Percentiles rank a stretch among this genome's conserved stretches.
phyloP scores from a whole-genome alignment of 1,284 basidiomycete genomes.

The Entoloma clypeatum region DNA sequence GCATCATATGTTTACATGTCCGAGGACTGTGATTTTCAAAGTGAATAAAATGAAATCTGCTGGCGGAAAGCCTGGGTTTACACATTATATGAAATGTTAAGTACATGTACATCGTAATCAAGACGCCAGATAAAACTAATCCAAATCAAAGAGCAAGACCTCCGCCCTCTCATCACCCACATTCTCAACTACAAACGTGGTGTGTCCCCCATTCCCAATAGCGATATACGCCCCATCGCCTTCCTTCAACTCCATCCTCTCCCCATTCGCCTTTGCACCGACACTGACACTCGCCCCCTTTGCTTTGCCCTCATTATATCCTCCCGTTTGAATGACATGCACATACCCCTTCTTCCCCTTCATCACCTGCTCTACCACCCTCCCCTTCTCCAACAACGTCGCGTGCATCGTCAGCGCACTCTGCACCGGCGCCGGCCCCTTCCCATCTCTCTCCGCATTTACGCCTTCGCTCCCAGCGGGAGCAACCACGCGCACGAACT shows the following conservation, averaged over 20 bases:
- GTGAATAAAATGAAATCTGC: too few relatives aligned
- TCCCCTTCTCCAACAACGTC: slow-evolving; percentile 51
- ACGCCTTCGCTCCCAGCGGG: slow-evolving; percentile 59
- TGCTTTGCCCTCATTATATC: slow-evolving; percentile 51
- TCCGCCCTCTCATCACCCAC: slow-evolving; percentile 20
- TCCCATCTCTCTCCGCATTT: slow-evolving; percentile 54
- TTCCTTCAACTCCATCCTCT: slow-evolving; percentile 23
- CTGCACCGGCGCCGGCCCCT: slow-evolving; percentile 74
- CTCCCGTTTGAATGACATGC: slow-evolving; percentile 72
- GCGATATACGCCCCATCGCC: slow-evolving; percentile 32
- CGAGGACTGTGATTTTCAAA: too few relatives aligned
- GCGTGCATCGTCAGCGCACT: slow-evolving; percentile 61
- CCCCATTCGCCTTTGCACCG: slow-evolving; percentile 25
- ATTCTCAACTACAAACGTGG: slow-evolving; percentile 37
- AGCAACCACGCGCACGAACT: slow-evolving; percentile 67
- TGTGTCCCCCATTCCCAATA: slow-evolving; percentile 37
- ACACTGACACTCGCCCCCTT: slow-evolving; percentile 21
- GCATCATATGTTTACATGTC: too few relatives aligned
- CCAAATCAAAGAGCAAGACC: slow-evolving; percentile 22
- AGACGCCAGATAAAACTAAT: slow-evolving; percentile 14
- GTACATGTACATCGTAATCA: too few relatives aligned
- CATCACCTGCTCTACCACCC: slow-evolving; percentile 50
- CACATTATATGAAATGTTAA: too few relatives aligned
- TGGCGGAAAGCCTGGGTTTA: too few relatives aligned
- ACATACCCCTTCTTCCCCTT: slow-evolving; percentile 56